Conservation (phyloP, 495 filamentous ascomycete genomes). For the Cercophora sp. region DNA sequence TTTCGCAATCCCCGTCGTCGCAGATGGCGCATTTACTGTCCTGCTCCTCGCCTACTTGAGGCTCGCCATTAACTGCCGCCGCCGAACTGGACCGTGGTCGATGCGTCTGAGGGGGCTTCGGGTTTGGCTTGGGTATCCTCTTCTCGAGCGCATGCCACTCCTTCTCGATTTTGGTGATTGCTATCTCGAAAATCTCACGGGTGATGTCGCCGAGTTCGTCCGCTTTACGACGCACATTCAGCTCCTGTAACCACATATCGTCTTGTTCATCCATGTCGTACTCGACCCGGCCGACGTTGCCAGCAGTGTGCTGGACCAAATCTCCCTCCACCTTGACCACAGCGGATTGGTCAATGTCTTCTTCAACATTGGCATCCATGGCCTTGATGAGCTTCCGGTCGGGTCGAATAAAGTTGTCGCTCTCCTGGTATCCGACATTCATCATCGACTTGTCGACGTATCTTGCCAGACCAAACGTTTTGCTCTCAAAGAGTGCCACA, state of each 20-base stretch:
- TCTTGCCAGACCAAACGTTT: slow-evolving; percentile 49
- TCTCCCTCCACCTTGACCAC: slow-evolving; percentile 62
- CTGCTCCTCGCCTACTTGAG: slow-evolving; percentile 84
- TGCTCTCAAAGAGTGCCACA: slow-evolving; percentile 53
- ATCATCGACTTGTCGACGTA: slow-evolving; percentile 89
- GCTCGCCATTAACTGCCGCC: slow-evolving; percentile 87
- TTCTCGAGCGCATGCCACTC: slow-evolving; percentile 97
- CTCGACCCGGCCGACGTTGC: slow-evolving; percentile 72
- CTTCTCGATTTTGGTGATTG: slow-evolving; percentile 97
- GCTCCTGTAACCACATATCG: slow-evolving; percentile 85
- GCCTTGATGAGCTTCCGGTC: slow-evolving; percentile 72
- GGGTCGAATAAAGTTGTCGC: slow-evolving; percentile 76
- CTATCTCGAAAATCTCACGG: slow-evolving; percentile 91
- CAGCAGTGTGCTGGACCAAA: slow-evolving; percentile 30
- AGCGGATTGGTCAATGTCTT: slow-evolving; percentile 69
- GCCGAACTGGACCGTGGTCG: slow-evolving; percentile 86
- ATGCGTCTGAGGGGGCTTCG: slow-evolving; percentile 90
- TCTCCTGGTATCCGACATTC: slow-evolving; percentile 91
- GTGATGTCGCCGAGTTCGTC: slow-evolving; percentile 76
- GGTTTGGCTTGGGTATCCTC: slow-evolving; percentile 90
- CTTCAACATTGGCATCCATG: slow-evolving; percentile 71
- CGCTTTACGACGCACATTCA: slow-evolving; percentile 70
- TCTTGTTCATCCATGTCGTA: slow-evolving; percentile 99
- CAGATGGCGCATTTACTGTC: slow-evolving; percentile 97
- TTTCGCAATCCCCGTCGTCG: slow-evolving; percentile 97